phyloP scores from a whole-genome alignment of 2,329 filamentous ascomycete species.

The Fusarium illudens region DNA sequence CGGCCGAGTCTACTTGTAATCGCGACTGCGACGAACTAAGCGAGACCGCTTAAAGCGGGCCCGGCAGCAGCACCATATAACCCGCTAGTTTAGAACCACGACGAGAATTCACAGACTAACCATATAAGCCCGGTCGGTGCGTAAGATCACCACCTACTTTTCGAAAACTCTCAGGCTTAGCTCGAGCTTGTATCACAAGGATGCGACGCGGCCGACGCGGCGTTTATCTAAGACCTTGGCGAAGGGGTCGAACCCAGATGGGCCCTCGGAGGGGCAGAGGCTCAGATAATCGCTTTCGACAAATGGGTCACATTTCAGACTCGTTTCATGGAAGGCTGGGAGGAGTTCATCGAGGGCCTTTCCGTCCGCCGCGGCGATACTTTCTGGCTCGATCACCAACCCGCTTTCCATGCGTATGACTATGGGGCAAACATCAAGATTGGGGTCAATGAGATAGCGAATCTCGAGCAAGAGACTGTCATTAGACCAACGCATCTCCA shows the following conservation, averaged over 20 bases:
- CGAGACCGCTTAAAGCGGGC: background rate
- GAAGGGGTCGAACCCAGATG: background rate
- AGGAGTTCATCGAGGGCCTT: background rate
- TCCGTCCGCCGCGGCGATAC: too few species aligned
- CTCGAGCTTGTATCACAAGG: background rate
- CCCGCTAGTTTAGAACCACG: background rate
- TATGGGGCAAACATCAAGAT: background rate
- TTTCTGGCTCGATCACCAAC: background rate
- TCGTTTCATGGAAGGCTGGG: background rate
- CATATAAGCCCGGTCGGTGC: background rate
- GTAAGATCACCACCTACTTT: background rate
- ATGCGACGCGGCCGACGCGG: background rate
- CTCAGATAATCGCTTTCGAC: too few species aligned
- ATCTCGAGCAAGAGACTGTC: background rate
- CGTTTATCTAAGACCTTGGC: background rate
- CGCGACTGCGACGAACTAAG: background rate
- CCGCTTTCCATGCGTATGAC: background rate
- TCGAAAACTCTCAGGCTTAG: background rate
- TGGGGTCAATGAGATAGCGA: background rate
- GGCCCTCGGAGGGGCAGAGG: background rate
- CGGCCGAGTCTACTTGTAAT: background rate
- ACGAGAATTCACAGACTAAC: background rate
- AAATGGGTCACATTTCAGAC: background rate
- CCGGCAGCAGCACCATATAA: background rate
- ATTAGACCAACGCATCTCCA: background rate